Base-by-base conservation (phyloP, 371 early-diverging fungal genomes). In the Lichtheimia corymbifera region DNA sequence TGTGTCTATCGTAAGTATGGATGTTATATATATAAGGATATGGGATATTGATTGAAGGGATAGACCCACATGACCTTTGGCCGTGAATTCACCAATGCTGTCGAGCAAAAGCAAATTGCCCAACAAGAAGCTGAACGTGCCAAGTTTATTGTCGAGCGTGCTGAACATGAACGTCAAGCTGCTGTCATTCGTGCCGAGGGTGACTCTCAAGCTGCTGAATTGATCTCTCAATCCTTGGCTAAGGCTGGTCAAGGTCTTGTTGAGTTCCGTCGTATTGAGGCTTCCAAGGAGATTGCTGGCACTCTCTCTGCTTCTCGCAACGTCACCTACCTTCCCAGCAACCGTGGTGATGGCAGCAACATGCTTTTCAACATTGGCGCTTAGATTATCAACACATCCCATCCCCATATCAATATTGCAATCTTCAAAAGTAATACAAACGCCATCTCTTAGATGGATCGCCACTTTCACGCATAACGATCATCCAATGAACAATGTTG, bases 151-250 rank as follows among this genome's bases (percentile, higher is more conserved):
- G 99, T 96, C 7, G 95, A 93, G 59, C 79, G 79, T 84, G 98
- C 98, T 22, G 97, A 98, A 82, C 98, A 97, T 79, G 99, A 99
- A 81, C 95, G 93, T 82, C 87, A 87, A 70, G 98, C 99, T 18
- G 88, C 93, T n/a, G 88, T 99, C 72, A 97, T 99, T 72, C 90
- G 97, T 58, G 99, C 99, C 52, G 98, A 99, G 80, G 99, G 98
- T 76, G 98, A 99, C 77, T 92, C 98, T 50, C 78, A 85, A 59
- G 96, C 96, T 55, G 96, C 96, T 22, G 91, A 94, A 55, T 75
- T 93, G 70, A 93, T 99, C 65, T 92, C 92, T 17, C 74, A 83
- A 30, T 89, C 98, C 6, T 73, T 97, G 63, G 83, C 90, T 61
- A 95, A 95, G 86, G 92, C 93, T 50, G 99, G 99, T 44, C 88